Conservation (phyloP, 108 stramenopile species). For the Cafeteria roenbergensis region DNA sequence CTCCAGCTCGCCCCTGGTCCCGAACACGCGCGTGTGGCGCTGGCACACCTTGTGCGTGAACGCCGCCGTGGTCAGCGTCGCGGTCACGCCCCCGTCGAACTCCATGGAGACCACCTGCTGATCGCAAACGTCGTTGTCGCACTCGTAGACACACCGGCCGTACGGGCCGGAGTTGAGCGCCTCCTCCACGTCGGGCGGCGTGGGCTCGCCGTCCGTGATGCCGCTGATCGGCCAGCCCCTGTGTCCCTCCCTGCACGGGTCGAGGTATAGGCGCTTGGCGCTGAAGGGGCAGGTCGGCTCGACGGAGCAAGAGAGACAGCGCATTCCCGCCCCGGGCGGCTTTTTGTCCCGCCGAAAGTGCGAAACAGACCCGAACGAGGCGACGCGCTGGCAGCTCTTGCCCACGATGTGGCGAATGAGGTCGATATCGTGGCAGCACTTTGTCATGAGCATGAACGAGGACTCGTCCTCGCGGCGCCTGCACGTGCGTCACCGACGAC, state of each 20-base stretch:
- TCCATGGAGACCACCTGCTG: conserved; percentile 6
- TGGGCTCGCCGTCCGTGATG: not conserved
- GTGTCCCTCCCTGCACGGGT: not conserved
- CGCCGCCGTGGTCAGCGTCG: conserved; percentile 1
- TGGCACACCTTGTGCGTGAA: conserved; percentile 4
- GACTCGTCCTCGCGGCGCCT: not conserved
- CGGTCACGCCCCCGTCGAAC: not conserved
- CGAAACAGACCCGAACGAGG: not conserved
- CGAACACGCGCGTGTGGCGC: conserved; percentile 4
- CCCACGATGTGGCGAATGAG: conserved; percentile 10
- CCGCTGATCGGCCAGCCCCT: not conserved
- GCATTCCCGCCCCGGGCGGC: not conserved
- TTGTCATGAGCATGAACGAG: conserved; percentile 7
- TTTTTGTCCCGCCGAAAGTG: not conserved
- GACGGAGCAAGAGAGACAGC: not conserved
- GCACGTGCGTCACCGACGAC: not conserved
- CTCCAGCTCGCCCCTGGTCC: not conserved
- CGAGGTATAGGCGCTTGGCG: conserved; percentile 4
- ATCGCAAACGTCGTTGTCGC: conserved; percentile 3
- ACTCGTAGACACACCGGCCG: conserved; percentile 1
- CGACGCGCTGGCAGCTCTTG: not conserved
- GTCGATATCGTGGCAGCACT: conserved; percentile 19
- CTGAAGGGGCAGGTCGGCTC: not conserved
- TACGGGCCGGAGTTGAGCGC: conserved; percentile 1
- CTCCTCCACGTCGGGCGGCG: not conserved